Base-by-base conservation (phyloP, 2,329 filamentous ascomycete species). In the Colletotrichum sp. region DNA sequence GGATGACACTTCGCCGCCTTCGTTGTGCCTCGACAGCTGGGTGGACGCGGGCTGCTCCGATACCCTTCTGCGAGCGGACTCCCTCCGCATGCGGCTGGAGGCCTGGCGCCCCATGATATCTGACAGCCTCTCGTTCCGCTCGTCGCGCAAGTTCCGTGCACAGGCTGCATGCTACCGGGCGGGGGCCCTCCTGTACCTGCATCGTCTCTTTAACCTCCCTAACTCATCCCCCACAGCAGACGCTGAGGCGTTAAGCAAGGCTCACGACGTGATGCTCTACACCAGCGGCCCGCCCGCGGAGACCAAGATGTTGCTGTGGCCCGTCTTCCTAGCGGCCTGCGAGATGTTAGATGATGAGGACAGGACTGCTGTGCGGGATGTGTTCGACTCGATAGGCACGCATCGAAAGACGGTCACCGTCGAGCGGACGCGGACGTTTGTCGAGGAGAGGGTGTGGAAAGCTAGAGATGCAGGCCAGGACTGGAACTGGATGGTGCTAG, bases 401-500 rank as follows among this genome's bases (percentile, higher is more conserved):
- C 74, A 77, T 34, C 77, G 82, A 30, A 80, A 78, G 55, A 83
- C 81, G 2, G 79, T 78, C 4, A 83, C 81, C 7, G 76, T 79
- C 9, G 66, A 81, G 36, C 75, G 80, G 28, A 82, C 81, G 36
- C 78, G 74, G 30, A 52, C 39, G 7, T 83, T 83, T 28, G 78
- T 80, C 32, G 68, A 80, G 32, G 71, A 81, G 48, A 74, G 80
- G 65, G 81, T 83, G 13, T 83, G 81, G 82, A 67, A 74, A 16
- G 81, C 81, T 6, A 79, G 80, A 34, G 81, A 83, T 65, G 68
- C 60, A 4, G 80, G 79, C 1, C 43, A 63, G 14, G 77, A 79
- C 14, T 83, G 81, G 81, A 80, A 80, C 57, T 83, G 82, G 82
- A 82, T 82, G 81, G 52, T 77, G 26, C 30, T 83, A 55, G 79